These are phyloP conservation scores for Thalassiosira sp. DNA, from an alignment of 352 stramenopile genomes.

Conservation along the genomic window DNA sequence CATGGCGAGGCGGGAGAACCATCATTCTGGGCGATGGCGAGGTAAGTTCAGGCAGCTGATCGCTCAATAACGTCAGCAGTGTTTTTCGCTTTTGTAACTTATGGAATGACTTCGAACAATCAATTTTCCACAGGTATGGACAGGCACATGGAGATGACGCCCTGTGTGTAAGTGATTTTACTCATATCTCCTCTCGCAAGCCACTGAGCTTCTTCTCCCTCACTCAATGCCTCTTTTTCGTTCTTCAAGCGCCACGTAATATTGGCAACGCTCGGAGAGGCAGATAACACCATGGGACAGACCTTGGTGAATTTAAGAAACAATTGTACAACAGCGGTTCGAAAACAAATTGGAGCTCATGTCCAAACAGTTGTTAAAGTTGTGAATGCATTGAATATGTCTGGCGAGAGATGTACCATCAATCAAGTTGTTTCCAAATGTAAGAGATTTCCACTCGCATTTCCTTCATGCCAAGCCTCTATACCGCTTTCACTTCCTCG, in stretches of 20 bases:
- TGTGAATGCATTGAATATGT: constrained; percentile 41
- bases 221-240: neutral
- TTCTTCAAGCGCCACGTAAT: constrained; percentile 58
- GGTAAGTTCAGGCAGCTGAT: constrained; percentile 73
- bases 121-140: constrained; percentile 74
- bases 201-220: neutral
- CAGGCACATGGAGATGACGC: constrained; percentile 71
- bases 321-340: constrained; percentile 37
- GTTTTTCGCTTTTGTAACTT: no score
- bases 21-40: constrained; percentile 73
- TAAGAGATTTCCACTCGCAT: constrained; percentile 16
- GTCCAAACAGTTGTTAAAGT: constrained; percentile 63
- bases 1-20: constrained; percentile 54
- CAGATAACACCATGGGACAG: constrained; percentile 36
- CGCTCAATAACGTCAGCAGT: no score
- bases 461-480: neutral
- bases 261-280: constrained; percentile 68
- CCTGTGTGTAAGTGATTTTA: no score
- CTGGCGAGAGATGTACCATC: constrained; percentile 50
- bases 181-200: no score
- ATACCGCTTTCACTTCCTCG: constrained; percentile 2
- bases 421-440: constrained; percentile 62
- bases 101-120: no score
- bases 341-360: constrained; percentile 60
- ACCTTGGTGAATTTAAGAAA: constrained; percentile 40